These are phyloP conservation scores for Tricholoma sp. DNA, from an alignment of 768 basidiomycete genomes.

Conservation along the genomic window DNA sequence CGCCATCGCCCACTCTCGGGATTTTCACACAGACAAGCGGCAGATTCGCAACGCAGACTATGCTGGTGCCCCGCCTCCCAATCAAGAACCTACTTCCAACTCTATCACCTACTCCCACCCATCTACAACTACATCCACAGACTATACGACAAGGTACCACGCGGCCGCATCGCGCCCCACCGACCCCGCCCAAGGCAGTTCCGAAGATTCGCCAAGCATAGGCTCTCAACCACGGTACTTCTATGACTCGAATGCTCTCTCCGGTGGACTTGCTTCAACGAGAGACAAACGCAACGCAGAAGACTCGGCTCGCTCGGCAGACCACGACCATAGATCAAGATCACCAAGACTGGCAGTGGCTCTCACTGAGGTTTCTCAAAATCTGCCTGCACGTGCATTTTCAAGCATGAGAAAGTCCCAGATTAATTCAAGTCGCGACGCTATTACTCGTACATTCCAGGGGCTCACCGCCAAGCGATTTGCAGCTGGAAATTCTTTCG, in stretches of 20 bases:
- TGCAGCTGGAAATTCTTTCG: neutral
- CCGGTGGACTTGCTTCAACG: neutral
- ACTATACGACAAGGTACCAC: neutral
- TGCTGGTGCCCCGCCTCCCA: neutral
- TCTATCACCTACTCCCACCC: neutral
- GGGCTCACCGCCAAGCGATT: neutral
- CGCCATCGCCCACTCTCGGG: neutral
- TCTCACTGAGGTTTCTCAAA: neutral
- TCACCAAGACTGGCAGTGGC: neutral
- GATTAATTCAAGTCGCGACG: neutral
- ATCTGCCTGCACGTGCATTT: neutral
- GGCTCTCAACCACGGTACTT: neutral
- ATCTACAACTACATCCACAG: neutral
- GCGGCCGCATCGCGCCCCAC: neutral
- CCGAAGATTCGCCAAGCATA: neutral
- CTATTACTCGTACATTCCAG: neutral
- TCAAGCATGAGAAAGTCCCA: neutral
- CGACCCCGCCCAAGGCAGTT: neutral
- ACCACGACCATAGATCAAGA: no score
- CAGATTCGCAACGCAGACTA: constrained; percentile 14
- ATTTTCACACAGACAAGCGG: neutral
- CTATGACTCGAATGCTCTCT: neutral
- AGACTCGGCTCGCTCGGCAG: neutral
- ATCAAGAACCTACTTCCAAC: neutral
- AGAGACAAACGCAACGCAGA: neutral